Conservation (phyloP, 768 basidiomycete genomes). For the Leccinum broughii region DNA sequence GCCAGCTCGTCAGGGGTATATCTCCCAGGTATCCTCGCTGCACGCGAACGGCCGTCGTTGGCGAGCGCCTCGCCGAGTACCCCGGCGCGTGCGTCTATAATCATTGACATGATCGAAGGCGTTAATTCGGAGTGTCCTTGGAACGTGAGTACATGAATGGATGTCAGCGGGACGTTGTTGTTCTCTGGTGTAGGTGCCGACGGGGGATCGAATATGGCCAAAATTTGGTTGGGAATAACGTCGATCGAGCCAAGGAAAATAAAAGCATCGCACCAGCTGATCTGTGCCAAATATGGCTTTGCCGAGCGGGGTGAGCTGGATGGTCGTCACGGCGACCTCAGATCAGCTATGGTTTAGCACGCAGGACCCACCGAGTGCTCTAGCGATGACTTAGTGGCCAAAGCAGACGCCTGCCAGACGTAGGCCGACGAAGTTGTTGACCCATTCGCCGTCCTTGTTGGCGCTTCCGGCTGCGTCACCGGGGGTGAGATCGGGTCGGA, state of each 20-base stretch:
- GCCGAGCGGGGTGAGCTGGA: conserved; percentile 71
- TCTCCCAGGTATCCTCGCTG: conserved; percentile 27
- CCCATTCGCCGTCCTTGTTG: conserved; percentile 76
- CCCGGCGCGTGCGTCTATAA: conserved; percentile 42
- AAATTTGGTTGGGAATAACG: neutral
- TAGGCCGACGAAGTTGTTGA: conserved; percentile 64
- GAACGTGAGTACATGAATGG: neutral
- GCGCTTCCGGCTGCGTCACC: conserved; percentile 64
- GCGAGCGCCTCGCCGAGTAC: conserved; percentile 46
- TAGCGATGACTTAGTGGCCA: conserved; percentile 81
- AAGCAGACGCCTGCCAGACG: conserved; percentile 78
- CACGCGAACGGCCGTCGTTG: conserved; percentile 38
- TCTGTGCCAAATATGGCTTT: conserved; percentile 63
- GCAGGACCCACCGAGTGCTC: conserved; percentile 73
- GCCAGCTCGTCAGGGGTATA: conserved; percentile 31
- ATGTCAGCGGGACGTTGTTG: neutral
- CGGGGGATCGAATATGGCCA: neutral
- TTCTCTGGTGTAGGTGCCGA: neutral
- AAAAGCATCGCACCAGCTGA: conserved; percentile 33
- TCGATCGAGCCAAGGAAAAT: neutral
- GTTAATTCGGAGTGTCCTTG: conserved; percentile 96
- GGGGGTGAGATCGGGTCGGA: neutral
- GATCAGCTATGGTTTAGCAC: conserved; percentile 67
- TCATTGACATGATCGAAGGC: conserved; percentile 47
- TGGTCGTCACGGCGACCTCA: conserved; percentile 77